Percentiles rank a stretch among this genome's conserved stretches.
phyloP scores from a whole-genome alignment of 1,284 basidiomycete species.

The Austropuccinia psidii region DNA sequence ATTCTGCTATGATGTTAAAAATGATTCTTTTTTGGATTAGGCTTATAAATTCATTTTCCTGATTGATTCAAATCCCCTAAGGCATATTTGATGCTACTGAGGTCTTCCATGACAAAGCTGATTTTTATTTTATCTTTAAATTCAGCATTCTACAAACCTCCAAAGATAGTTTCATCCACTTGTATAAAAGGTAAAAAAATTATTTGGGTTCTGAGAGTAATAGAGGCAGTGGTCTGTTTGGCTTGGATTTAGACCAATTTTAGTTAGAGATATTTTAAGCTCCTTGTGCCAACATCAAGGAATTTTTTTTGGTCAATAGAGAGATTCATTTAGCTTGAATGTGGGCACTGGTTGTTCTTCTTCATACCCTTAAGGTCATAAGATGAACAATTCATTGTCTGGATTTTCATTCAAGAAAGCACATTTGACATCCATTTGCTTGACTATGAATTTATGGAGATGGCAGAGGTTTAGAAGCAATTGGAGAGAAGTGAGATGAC shows the following conservation, averaged over 20 bases:
- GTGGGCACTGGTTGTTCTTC: neutral
- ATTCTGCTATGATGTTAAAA: neutral
- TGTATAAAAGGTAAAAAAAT: neutral
- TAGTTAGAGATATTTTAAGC: neutral
- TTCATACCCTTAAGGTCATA: neutral
- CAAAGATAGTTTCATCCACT: neutral
- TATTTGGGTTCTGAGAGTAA: neutral
- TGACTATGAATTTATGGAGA: neutral
- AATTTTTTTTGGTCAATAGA: neutral
- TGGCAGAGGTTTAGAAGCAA: neutral
- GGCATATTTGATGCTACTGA: neutral
- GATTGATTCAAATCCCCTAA: neutral
- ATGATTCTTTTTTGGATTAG: neutral
- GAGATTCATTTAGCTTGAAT: neutral
- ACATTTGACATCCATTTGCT: neutral
- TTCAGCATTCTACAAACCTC: neutral
- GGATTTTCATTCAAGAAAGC: slow-evolving; percentile 5
- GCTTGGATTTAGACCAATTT: neutral
- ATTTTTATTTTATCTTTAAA: neutral
- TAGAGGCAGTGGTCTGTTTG: neutral
- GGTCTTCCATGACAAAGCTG: neutral
- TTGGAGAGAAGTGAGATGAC: neutral
- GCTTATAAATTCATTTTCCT: neutral
- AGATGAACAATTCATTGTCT: neutral
- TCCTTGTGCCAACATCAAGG: neutral